Evolutionary conservation across 2,329 filamentous ascomycete species (phyloP).

Genomic region (Magnaporthiopsis rhizophila): DNA sequence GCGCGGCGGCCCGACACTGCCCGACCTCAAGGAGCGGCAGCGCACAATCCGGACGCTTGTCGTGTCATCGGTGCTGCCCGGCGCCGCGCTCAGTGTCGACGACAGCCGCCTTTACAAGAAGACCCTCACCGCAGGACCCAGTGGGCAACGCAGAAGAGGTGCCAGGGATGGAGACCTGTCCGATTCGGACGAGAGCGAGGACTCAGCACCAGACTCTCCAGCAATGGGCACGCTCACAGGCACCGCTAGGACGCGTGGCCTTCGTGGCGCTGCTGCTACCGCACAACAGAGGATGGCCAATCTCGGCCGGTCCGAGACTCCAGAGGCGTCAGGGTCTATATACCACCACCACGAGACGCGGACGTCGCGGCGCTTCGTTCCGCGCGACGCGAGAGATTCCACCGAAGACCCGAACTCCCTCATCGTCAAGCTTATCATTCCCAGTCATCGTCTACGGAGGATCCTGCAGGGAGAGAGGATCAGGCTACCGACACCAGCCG

Average conservation of each 20-base stretch:
- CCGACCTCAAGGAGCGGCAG: conserved; percentile 93
- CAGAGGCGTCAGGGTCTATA: conserved; percentile 56
- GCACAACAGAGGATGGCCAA: conserved; percentile 84
- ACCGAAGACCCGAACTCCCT: conserved; percentile 62
- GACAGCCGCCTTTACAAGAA: conserved; percentile 84
- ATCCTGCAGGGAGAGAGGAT: conserved; percentile 39
- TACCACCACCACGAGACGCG: conserved; percentile 64
- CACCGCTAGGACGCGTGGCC: conserved; percentile 77
- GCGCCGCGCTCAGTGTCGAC: conserved; percentile 70
- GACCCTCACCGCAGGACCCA: conserved; percentile 3
- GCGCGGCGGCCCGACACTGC: conserved; percentile 81
- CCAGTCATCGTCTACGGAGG: conserved; percentile 62
- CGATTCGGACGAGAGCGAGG: conserved; percentile 87
- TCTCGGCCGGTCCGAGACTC: conserved; percentile 77
- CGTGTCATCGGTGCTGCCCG: conserved; percentile 86
- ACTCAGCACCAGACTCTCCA: conserved; percentile 80
- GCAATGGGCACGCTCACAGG: conserved; percentile 65
- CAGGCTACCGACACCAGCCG: conserved; percentile 32
- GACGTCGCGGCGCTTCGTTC: conserved; percentile 51
- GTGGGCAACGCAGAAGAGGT: conserved; percentile 18
- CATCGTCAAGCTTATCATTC: conserved; percentile 68
- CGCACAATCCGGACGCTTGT: conserved; percentile 87
- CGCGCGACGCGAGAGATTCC: conserved; percentile 64
- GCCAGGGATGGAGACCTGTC: conserved; percentile 64
- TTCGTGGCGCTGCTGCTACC: conserved; percentile 79